phyloP scores from a whole-genome alignment of 2,329 filamentous ascomycete species.

The Ceratocystis huliohia region DNA sequence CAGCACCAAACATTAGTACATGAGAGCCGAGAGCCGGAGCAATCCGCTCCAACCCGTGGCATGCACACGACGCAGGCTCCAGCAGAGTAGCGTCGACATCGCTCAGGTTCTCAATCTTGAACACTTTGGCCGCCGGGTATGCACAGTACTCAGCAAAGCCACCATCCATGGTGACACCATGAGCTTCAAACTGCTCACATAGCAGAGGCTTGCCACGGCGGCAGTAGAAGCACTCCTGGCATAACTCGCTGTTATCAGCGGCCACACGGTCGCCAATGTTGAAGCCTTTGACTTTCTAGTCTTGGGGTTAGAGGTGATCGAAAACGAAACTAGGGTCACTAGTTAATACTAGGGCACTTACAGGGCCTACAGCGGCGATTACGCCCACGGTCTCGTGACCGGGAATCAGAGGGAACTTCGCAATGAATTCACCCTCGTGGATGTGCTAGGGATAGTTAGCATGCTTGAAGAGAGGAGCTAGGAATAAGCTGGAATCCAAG shows the following conservation, averaged over 20 bases:
- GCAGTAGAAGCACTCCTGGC: constrained; percentile 62
- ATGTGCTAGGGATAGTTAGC: constrained; percentile 34
- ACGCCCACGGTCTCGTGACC: constrained; percentile 57
- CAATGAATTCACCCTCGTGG: constrained; percentile 55
- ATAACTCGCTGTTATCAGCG: constrained; percentile 53
- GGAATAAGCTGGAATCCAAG: neutral
- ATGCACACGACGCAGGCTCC: constrained; percentile 59
- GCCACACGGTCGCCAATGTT: constrained; percentile 50
- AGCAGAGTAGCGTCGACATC: constrained; percentile 58
- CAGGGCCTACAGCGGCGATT: constrained; percentile 43
- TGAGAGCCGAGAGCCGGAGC: constrained; percentile 51
- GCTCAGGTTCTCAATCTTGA: constrained; percentile 52
- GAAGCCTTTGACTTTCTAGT: constrained; percentile 45
- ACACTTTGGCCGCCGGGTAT: constrained; percentile 43
- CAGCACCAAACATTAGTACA: constrained; percentile 53
- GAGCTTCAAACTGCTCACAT: constrained; percentile 56
- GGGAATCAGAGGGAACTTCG: constrained; percentile 52
- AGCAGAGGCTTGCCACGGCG: constrained; percentile 53
- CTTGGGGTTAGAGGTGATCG: neutral
- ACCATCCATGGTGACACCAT: constrained; percentile 55
- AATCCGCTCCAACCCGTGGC: constrained; percentile 58
- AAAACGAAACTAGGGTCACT: neutral
- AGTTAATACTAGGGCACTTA: constrained; percentile 19
- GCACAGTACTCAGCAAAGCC: constrained; percentile 59
- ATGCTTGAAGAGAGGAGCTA: neutral